Percentiles rank a stretch among this genome's conserved stretches.
These are phyloP conservation scores for Angomonas desouzai DNA, from an alignment of 208 protist species.

Conservation along the genomic window DNA sequence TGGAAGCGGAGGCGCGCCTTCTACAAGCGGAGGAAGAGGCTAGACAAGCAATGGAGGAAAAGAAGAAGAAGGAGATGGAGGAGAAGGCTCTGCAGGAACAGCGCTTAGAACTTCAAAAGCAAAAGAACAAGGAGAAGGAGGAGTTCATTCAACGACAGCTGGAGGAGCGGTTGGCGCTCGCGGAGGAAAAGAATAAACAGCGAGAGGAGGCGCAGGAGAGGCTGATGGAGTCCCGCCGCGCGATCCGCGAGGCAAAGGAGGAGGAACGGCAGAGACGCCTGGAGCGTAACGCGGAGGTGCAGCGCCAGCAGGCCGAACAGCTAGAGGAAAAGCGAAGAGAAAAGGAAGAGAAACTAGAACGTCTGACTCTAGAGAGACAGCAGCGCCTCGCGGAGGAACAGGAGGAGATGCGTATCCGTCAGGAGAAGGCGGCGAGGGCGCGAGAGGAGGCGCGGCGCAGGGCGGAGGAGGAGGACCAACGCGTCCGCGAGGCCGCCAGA, in stretches of 20 bases:
- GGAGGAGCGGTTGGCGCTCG: slow-evolving; percentile 39
- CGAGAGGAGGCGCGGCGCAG: slow-evolving; percentile 44
- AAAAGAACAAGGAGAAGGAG: slow-evolving; percentile 45
- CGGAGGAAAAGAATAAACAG: slow-evolving; percentile 44
- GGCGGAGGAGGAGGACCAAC: slow-evolving; percentile 43
- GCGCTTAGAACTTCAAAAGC: slow-evolving; percentile 42
- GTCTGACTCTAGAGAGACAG: slow-evolving; percentile 29
- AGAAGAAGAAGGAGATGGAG: slow-evolving; percentile 33
- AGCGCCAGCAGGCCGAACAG: slow-evolving; percentile 34
- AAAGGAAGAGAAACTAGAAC: slow-evolving; percentile 49
- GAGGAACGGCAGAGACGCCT: slow-evolving; percentile 57
- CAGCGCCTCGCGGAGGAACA: slow-evolving; percentile 35
- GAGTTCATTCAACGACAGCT: slow-evolving; percentile 38
- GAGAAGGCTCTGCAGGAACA: slow-evolving; percentile 33
- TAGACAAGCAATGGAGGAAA: slow-evolving; percentile 21
- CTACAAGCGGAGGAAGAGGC: slow-evolving; percentile 50
- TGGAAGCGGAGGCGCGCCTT: slow-evolving; percentile 36
- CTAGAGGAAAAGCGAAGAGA: slow-evolving; percentile 37
- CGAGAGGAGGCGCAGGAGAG: slow-evolving; percentile 45
- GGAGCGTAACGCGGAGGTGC: slow-evolving; percentile 35
- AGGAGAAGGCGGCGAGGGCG: slow-evolving; percentile 36
- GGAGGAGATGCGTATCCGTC: slow-evolving; percentile 30
- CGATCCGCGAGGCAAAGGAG: slow-evolving; percentile 32
- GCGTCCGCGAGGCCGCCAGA: slow-evolving; percentile 36
- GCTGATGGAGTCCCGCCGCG: slow-evolving; percentile 23